Evolutionary conservation across 202 grass and related monocot species (phyloP).

Genomic region (Brachypodium distachyon): DNA sequence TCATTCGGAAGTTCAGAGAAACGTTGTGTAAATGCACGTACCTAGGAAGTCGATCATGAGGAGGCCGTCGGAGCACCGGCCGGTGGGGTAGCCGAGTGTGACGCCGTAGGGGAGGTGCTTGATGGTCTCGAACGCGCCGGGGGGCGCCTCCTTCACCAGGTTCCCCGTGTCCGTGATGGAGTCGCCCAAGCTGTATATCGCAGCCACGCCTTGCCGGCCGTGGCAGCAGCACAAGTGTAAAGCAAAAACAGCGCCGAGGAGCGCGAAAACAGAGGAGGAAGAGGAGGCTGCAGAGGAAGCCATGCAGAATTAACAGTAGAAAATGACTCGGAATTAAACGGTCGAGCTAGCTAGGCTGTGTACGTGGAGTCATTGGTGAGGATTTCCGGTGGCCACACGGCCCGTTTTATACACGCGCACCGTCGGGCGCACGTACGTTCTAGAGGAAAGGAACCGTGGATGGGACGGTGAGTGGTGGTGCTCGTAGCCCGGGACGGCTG

Average conservation of each 20-base stretch:
- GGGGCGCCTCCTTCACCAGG: constrained; percentile 33
- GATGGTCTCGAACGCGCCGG: constrained; percentile 36
- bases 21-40: not conserved
- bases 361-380: not conserved
- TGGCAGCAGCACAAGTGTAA: not conserved
- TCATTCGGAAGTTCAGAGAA: not conserved
- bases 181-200: constrained; percentile 57
- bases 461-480: not conserved
- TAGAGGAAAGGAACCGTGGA: not conserved
- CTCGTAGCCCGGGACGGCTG: not conserved
- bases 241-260: not conserved
- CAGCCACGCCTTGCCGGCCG: not conserved
- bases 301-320: constrained; percentile 18
- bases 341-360: too few relatives aligned
- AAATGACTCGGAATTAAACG: not conserved
- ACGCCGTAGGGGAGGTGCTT: constrained; percentile 46
- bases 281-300: constrained; percentile 16
- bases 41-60: constrained; percentile 65
- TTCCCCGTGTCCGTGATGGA: constrained; percentile 64
- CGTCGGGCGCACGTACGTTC: not conserved
- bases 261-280: not conserved
- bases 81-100: constrained; percentile 30
- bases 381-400: not conserved
- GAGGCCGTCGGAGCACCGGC: constrained; percentile 51
- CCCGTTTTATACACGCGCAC: not conserved